Base-by-base conservation (phyloP, 805 yeast genomes). In the Candida khao-thaluensis region DNA sequence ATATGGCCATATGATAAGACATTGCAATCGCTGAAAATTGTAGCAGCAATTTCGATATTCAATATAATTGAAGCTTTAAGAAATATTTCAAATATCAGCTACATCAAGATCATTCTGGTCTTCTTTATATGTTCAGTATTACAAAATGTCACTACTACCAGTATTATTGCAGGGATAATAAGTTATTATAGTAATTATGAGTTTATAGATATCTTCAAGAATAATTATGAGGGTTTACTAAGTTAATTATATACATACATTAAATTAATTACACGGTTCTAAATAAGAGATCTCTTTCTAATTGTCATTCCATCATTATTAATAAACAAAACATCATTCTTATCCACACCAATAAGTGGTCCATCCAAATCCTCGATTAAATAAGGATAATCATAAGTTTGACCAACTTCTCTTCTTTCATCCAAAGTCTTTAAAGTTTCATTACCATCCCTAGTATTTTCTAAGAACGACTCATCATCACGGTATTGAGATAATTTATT, bases 1-100 rank as follows among this genome's bases (percentile, higher is more conserved):
- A 91, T 93, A 24, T 93, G 99, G 99, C 93, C 95, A 0, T 93
- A 93, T 54, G 96, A 93, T 54, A 54, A 54, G 26, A 76, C 85
- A n/a, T 70, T 82, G 1, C 69, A 83, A 3, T 82, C 84, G 0
- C 73, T 80, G 15, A 65, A 68, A 5, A 64, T 80, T 7, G 83
- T 85, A 21, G 75, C 75, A 42, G 66, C 78, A 48, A 74, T 82
- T 3, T 82, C 85, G 0, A 72, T 73, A 30, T 57, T 82, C 37
- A 82, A 77, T 45, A 68, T 79, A n/a, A 61, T 82, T 5, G 95
- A 87, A 52, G 81, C 89, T 0, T 36, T 62, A 28, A 49, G 49
- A 26, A 37, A 51, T 43, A 45, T 52, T 25, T 57, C 68, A 4
- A 41, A 42, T 22, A 31, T 34, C 11, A 41, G 50, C 10, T 57